Evolutionary conservation across 805 yeast species (phyloP).

Genomic region (Lipomyces sp.): DNA sequence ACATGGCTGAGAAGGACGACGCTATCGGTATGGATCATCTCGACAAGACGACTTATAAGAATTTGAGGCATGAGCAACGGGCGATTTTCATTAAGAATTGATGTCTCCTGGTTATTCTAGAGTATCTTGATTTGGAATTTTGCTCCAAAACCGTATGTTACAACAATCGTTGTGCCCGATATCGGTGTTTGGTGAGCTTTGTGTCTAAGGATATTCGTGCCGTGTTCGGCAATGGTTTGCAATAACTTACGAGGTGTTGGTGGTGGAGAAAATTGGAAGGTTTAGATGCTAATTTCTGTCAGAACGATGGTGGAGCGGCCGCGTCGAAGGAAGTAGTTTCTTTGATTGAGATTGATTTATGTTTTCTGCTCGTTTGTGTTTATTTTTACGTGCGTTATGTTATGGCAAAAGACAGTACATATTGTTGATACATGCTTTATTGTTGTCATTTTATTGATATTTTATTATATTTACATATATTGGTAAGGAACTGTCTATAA

Average conservation of each 20-base stretch:
- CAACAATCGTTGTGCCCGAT: not conserved
- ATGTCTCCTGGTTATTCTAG: not conserved
- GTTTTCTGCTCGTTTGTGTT: not conserved
- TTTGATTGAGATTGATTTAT: not conserved
- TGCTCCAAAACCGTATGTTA: slow-evolving; percentile 52
- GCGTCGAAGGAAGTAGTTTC: not conserved
- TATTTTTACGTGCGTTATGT: not conserved
- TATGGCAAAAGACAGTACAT: slow-evolving; percentile 3
- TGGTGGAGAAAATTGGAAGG: not conserved
- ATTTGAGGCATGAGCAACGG: slow-evolving; percentile 54
- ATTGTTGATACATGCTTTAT: not conserved
- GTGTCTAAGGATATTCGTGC: not conserved
- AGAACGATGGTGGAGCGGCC: not conserved
- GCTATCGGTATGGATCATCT: slow-evolving; percentile 85
- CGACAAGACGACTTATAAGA: slow-evolving; percentile 70
- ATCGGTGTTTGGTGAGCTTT: not conserved
- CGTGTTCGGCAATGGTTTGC: too few species aligned
- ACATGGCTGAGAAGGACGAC: slow-evolving; percentile 56
- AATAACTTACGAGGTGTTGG: not conserved
- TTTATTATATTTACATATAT: not conserved
- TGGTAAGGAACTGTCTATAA: not conserved
- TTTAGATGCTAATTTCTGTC: not conserved
- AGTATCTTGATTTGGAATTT: slow-evolving; percentile 42
- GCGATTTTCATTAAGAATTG: slow-evolving; percentile 60
- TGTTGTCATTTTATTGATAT: slow-evolving; percentile 1